A percentile compares a stretch with the other conserved stretches of the same genome.
Evolutionary conservation across 768 basidiomycete genomes (phyloP).

Genomic region (Crucibulum laeve): DNA sequence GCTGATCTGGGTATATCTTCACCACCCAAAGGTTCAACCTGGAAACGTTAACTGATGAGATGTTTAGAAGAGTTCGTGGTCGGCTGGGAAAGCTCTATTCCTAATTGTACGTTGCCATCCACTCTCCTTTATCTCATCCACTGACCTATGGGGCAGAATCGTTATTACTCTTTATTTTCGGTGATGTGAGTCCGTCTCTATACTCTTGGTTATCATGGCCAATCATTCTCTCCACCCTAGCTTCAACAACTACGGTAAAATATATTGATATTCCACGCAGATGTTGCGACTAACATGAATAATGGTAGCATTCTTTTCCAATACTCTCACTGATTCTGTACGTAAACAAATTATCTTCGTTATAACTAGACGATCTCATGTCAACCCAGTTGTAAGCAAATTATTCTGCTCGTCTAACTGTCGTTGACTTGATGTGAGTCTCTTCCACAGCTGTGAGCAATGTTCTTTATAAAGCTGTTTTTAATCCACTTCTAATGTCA

Average conservation of each 20-base stretch:
- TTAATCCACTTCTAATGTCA: neutral
- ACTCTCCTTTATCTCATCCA: neutral
- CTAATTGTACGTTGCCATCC: conserved; percentile 34
- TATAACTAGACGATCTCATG: conserved; percentile 1
- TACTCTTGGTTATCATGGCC: neutral
- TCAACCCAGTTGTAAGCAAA: conserved; percentile 26
- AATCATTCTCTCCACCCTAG: conserved; percentile 18
- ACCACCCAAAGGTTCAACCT: neutral
- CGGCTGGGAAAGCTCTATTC: conserved; percentile 50
- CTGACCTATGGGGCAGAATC: too few relatives aligned
- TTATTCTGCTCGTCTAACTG: neutral
- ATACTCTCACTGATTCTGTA: conserved; percentile 32
- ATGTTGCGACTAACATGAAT: too few relatives aligned
- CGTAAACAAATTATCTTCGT: conserved; percentile 10
- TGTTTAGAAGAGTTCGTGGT: conserved; percentile 49
- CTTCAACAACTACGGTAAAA: conserved; percentile 50
- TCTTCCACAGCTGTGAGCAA: conserved; percentile 8
- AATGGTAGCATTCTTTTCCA: conserved; percentile 31
- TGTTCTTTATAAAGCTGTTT: neutral
- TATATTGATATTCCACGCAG: conserved; percentile 1
- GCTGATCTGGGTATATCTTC: conserved; percentile 46
- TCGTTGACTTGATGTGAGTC: neutral
- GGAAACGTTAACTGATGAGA: neutral
- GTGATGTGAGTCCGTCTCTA: conserved; percentile 49
- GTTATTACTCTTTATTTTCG: conserved; percentile 49